Percentiles rank a stretch among this genome's conserved stretches.
These are phyloP conservation scores for Geotrichum armillariae DNA, from an alignment of 1,139 yeast species.

Conservation along the genomic window DNA sequence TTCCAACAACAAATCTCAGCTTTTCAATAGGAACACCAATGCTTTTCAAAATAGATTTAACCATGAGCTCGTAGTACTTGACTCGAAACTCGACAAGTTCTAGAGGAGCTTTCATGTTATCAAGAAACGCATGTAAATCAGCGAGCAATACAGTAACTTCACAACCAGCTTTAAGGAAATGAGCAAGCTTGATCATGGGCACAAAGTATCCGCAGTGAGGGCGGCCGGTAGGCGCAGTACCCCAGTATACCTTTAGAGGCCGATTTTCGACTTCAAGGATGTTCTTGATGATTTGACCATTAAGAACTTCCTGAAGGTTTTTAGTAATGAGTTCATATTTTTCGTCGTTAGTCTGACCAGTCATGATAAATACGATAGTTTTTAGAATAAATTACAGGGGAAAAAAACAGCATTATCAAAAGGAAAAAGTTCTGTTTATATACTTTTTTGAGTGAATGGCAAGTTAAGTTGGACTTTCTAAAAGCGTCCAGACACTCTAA, in stretches of 20 bases:
- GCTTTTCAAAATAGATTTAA: conserved; percentile 80
- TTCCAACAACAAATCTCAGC: conserved; percentile 80
- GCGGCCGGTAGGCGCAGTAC: conserved; percentile 89
- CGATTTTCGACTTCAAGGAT: conserved; percentile 78
- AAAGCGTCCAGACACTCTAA: too few species aligned
- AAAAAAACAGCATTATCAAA: too few species aligned
- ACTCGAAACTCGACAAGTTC: conserved; percentile 90
- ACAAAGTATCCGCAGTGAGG: conserved; percentile 99
- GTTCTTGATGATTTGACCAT: conserved; percentile 83
- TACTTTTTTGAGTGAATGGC: too few species aligned
- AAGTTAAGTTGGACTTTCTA: too few species aligned
- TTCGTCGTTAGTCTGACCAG: conserved; percentile 49
- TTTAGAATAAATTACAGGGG: too few species aligned
- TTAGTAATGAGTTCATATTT: conserved; percentile 78
- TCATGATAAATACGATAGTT: conserved; percentile 19
- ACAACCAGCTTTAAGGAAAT: conserved; percentile 93
- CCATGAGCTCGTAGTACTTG: conserved; percentile 77
- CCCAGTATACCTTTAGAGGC: conserved; percentile 87
- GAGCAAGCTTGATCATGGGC: conserved; percentile 95
- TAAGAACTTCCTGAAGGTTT: conserved; percentile 87
- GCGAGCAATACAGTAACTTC: conserved; percentile 91
- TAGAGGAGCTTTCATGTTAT: conserved; percentile 97
- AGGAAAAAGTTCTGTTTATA: too few species aligned
- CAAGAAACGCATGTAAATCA: conserved; percentile 96
- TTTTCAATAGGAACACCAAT: conserved; percentile 91